Percentiles rank a stretch among this genome's conserved stretches.
Evolutionary conservation across 1,139 yeast species (phyloP).

Genomic region (Blastobotrys ciferrii): DNA sequence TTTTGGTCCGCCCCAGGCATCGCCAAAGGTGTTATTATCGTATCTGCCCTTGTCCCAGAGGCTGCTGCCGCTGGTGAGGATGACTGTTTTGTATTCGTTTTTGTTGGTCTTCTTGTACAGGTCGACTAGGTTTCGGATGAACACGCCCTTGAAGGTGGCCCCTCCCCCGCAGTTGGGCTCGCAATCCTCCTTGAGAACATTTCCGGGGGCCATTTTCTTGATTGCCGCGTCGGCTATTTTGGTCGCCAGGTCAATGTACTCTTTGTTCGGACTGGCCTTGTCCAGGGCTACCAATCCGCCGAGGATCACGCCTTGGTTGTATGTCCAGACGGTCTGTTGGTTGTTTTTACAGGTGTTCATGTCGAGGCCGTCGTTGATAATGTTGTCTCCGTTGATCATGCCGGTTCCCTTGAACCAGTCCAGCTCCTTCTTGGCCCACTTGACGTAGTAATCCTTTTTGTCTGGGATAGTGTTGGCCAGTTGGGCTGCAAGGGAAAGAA

Average conservation of each 20-base stretch:
- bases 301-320: conserved; percentile 24
- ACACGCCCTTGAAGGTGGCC: conserved; percentile 22
- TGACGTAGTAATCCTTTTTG: conserved; percentile 12
- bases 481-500: conserved; percentile 17
- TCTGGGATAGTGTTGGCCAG: conserved; percentile 18
- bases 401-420: conserved; percentile 17
- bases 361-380: conserved; percentile 19
- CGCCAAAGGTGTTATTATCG: conserved; percentile 15
- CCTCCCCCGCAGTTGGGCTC: conserved; percentile 21
- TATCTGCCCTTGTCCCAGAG: conserved; percentile 13
- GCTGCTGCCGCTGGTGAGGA: conserved; percentile 10
- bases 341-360: conserved; percentile 15
- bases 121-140: conserved; percentile 20
- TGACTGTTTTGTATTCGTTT: not conserved
- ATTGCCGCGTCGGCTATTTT: conserved; percentile 19
- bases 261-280: conserved; percentile 7
- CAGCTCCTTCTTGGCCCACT: conserved; percentile 21
- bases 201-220: conserved; percentile 10
- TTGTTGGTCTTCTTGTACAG: conserved; percentile 9
- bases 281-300: conserved; percentile 19
- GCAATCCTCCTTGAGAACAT: conserved; percentile 20
- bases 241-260: conserved; percentile 15
- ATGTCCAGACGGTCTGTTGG: conserved; percentile 18
- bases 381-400: conserved; percentile 14
- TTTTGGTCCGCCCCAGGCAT: conserved; percentile 17